phyloP scores from a whole-genome alignment of 2,329 filamentous ascomycete species.

The Aspergillus clavatus region DNA sequence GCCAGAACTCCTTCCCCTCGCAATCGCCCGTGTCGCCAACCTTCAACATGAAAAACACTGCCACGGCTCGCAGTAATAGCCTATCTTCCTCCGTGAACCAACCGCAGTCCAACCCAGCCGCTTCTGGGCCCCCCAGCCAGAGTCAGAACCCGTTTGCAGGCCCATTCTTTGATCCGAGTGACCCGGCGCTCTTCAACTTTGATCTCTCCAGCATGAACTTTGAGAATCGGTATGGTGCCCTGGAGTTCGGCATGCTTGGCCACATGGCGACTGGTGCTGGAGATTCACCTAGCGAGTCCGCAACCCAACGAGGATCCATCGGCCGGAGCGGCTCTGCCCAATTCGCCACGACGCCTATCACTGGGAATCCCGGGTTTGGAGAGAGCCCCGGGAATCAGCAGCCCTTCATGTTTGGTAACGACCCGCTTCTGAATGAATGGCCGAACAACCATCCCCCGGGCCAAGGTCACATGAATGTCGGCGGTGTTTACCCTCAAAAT shows the following conservation, averaged over 20 bases:
- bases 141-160: constrained; percentile 46
- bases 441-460: constrained; percentile 34
- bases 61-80: constrained; percentile 30
- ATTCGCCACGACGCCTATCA: constrained; percentile 35
- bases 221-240: constrained; percentile 88
- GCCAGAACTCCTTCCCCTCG: constrained; percentile 51
- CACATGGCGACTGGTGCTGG: constrained; percentile 91
- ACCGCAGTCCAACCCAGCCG: constrained; percentile 44
- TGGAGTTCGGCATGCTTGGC: constrained; percentile 93
- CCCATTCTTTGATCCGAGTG: constrained; percentile 79
- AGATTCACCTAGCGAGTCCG: constrained; percentile 67
- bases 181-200: constrained; percentile 91
- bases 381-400: constrained; percentile 43
- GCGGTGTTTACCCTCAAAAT: constrained; percentile 33
- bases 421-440: constrained; percentile 45
- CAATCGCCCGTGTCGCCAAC: constrained; percentile 70
- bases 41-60: constrained; percentile 53
- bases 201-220: constrained; percentile 92
- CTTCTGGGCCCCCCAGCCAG: constrained; percentile 44
- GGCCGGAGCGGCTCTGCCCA: constrained; percentile 39
- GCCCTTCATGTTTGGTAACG: constrained; percentile 42
- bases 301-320: constrained; percentile 45
- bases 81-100: constrained; percentile 43
- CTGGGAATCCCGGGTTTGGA: constrained; percentile 35
- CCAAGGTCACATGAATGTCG: constrained; percentile 30